These are phyloP conservation scores for thale cress (Arabidopsis thaliana) DNA, from an alignment of 345 rosid genomes.

Conservation along the genomic window TAIR10.1 NC_003070.9:11603001-11603500, in stretches of 20 bases:
- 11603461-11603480: constrained; percentile 89
- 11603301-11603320: constrained; percentile 54
- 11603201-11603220: constrained; percentile 43
- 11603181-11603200: constrained; percentile 26
- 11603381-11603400: constrained; percentile 65
- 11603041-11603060: constrained; percentile 96
- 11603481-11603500: constrained; percentile 35
- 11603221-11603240: constrained; percentile 49
- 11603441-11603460: constrained; percentile 96
- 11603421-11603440: constrained; percentile 97
- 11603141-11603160: constrained; percentile 61
- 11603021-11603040: constrained; percentile 60
- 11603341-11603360: constrained; percentile 28
- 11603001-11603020: neutral
- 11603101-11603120: constrained; percentile 87
- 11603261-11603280: constrained; percentile 94
- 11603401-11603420: constrained; percentile 81
- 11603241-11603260: constrained; percentile 99
- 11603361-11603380: constrained; percentile 62
- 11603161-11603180: constrained; percentile 28
- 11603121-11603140: constrained; percentile 94
- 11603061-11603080: constrained; percentile 84
- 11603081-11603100: constrained; percentile 92
- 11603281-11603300: constrained; percentile 97
- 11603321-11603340: constrained; percentile 38